Base-by-base conservation (phyloP, 2,329 filamentous ascomycete genomes). In the Salinomyces thailandicus region DNA sequence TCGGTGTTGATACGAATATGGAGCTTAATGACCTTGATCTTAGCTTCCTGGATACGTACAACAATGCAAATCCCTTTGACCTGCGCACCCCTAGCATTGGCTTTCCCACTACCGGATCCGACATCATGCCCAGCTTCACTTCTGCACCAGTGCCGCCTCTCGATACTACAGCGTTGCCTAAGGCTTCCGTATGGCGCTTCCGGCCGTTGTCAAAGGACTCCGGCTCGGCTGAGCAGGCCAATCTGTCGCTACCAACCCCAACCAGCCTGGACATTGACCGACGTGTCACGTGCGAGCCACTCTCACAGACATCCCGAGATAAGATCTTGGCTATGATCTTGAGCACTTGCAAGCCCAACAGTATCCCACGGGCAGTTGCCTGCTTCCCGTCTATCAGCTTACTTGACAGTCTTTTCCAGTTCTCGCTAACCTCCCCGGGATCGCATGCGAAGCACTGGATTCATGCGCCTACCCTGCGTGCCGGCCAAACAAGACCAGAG, bases 271-370 rank as follows among this genome's bases (percentile, higher is more conserved):
- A 59, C 7, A 53, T 63, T 2, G 59, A 61, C 31, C 54, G 62
- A n/a, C 52, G 63, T 18, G 60, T 62, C 2, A 61, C 62, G 4
- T 55, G 55, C 27, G 64, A 67, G 38, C 59, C 58, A 20, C 46
- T 68, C 3, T 54, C 58, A 13, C 58, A 60, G 29, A 60, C 57
- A 2, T 61, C 61, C 14, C 58, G 65, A 18, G 80, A 85, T 53
- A 69, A 68, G 31, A 68, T 82, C 1, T 61, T 85, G 37, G 76
- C 72, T 8, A 67, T 82, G 39, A 71, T 83, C 1, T 60, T 84
- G 22, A 66, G 68, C 33, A 75, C 71, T 3, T 78, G 72, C 47
- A 71, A 69, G 31, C 59, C 60, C 0, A 48, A 70, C 57, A 59
- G 69, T 58, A 57, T 68, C 52, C 41, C 69, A 63, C 33, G 54